phyloP scores from a whole-genome alignment of 2,329 filamentous ascomycete species.

The Penicillium sp. region DNA sequence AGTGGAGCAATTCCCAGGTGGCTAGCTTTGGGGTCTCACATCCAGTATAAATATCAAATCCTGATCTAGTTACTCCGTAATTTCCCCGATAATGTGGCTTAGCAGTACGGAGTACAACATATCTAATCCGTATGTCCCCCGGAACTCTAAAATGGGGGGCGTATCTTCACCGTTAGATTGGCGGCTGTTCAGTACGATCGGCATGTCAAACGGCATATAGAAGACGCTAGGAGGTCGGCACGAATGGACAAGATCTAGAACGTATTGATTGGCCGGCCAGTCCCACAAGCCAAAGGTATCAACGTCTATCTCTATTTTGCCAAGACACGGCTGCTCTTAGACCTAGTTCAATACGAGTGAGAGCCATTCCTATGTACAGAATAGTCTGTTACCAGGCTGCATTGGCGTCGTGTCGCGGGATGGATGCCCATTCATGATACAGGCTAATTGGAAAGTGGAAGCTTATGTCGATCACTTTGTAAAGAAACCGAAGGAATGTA shows the following conservation, averaged over 20 bases:
- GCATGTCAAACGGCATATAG: slow-evolving; percentile 7
- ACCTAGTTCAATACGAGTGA: slow-evolving; percentile 8
- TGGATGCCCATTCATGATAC: neutral
- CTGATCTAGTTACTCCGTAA: too few species aligned
- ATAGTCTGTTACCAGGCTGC: neutral
- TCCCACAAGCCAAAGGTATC: neutral
- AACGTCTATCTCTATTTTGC: neutral
- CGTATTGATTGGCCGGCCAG: neutral
- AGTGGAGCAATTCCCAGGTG: too few species aligned
- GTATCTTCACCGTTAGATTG: slow-evolving; percentile 9
- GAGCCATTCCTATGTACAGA: neutral
- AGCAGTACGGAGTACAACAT: too few species aligned
- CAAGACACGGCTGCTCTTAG: neutral
- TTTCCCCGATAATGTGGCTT: too few species aligned
- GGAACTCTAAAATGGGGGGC: neutral
- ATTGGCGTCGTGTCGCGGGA: neutral
- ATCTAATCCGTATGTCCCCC: neutral
- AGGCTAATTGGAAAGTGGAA: neutral
- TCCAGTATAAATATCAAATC: too few species aligned
- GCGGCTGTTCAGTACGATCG: slow-evolving; percentile 15
- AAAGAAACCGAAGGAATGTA: neutral
- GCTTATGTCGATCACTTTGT: slow-evolving; percentile 12
- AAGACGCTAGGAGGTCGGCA: slow-evolving; percentile 1
- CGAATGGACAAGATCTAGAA: neutral
- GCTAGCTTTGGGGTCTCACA: too few species aligned